Base-by-base conservation (phyloP, 2,329 filamentous ascomycete genomes). In the Boeremia lycopersici region DNA sequence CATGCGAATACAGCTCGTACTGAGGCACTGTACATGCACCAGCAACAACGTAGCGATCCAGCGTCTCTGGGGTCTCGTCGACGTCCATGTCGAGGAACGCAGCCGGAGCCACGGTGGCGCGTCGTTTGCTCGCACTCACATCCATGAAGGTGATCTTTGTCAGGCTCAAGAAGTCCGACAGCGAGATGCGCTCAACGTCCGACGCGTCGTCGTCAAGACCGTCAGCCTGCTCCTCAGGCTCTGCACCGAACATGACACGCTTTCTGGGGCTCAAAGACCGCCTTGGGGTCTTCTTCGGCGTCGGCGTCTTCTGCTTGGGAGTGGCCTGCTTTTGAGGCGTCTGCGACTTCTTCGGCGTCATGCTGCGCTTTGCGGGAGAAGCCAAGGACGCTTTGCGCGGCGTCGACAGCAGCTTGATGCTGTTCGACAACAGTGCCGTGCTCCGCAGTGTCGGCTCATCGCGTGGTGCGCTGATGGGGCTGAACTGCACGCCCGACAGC, bases 131-230 rank as follows among this genome's bases (percentile, higher is more conserved):
- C 0, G 93, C 96, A n/a, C 89, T 96, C 44, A 99, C 81, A 72
- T 99, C 95, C 90, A 99, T 97, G 77, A 99, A 99, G 48, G 93
- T 90, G 67, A 99, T 96, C 55, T 91, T 96, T 2, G 93, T 97
- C 86, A 96, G 87, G 59, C 96, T 91, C 39, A 99, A 79, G 76
- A 99, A 99, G 48, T 96, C 90, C 64, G 96, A 91, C 3, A 99
- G 81, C 40, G 93, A 89, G 48, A 96, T 92, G 19, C 82, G 82
- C 25, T 87, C 84, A 17, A 83, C 81, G 13, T 74, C 68, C 19
- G 71, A 72, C n/a, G 57, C 45, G 4, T 63, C 61, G 13, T 67
- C 62, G 6, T 58, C 57, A 12, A 50, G 56, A 6, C 63, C 60
- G 1, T 74, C 65, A 23, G 74, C 44, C 19, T 65, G 61, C 35